phyloP scores from a whole-genome alignment of 2,329 filamentous ascomycete species.

The Dissoconium aciculare region DNA sequence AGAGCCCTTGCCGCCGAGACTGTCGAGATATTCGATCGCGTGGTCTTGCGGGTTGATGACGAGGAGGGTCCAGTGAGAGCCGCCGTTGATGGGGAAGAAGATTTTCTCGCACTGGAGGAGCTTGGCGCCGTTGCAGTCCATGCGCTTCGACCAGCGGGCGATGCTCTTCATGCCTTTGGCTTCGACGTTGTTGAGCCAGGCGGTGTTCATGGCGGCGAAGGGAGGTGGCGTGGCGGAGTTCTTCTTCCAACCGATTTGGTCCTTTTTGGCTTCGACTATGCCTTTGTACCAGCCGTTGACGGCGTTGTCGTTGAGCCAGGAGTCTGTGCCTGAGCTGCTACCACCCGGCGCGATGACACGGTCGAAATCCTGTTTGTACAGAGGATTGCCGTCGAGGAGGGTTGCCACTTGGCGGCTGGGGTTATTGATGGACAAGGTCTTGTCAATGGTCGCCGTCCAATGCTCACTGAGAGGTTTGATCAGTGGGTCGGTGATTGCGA shows the following conservation, averaged over 20 bases:
- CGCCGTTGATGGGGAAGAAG: slow-evolving; percentile 48
- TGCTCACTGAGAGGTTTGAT: slow-evolving; percentile 22
- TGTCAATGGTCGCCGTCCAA: slow-evolving; percentile 27
- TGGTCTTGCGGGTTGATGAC: slow-evolving; percentile 47
- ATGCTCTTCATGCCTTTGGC: slow-evolving; percentile 36
- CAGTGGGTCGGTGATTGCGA: slow-evolving; percentile 7
- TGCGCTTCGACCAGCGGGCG: slow-evolving; percentile 42
- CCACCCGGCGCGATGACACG: slow-evolving; percentile 38
- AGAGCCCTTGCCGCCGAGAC: slow-evolving; percentile 35
- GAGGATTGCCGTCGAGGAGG: slow-evolving; percentile 25
- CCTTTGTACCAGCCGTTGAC: slow-evolving; percentile 52
- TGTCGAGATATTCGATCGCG: slow-evolving; percentile 56
- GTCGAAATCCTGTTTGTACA: slow-evolving; percentile 46
- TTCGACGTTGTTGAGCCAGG: slow-evolving; percentile 44
- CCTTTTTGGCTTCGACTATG: slow-evolving; percentile 42
- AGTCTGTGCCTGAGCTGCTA: slow-evolving; percentile 10
- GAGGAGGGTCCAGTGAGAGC: slow-evolving; percentile 56
- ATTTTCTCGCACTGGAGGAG: slow-evolving; percentile 52
- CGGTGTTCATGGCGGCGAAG: slow-evolving; percentile 49
- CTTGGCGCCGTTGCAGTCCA: slow-evolving; percentile 43
- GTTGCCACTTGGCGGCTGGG: slow-evolving; percentile 15
- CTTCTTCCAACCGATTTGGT: slow-evolving; percentile 37
- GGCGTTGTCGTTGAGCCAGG: slow-evolving; percentile 66
- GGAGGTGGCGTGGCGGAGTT: slow-evolving; percentile 38
- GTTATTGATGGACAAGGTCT: slow-evolving; percentile 20